Percentiles rank a stretch among this genome's conserved stretches.
Conservation (phyloP, 768 basidiomycete species). For the Trametes cubensis region DNA sequence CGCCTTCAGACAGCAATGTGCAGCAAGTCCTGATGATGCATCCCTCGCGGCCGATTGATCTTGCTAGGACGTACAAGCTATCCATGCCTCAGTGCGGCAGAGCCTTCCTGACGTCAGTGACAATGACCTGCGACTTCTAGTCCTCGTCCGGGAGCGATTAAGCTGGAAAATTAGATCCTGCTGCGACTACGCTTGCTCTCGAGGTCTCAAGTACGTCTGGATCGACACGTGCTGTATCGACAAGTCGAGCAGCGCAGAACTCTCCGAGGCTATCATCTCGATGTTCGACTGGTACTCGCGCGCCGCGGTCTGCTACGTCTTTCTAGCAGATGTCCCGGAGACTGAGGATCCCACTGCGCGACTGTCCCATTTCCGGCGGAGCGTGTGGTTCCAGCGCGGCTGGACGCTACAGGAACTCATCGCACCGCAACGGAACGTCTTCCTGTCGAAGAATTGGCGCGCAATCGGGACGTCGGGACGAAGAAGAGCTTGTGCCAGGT, state of each 20-base stretch:
- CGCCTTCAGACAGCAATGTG: too few species aligned
- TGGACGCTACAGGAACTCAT: conserved; percentile 1
- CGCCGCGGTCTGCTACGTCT: conserved; percentile 2
- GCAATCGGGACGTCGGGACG: conserved; percentile 4
- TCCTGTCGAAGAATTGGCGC: background rate
- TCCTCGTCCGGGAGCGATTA: too few species aligned
- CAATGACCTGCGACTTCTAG: background rate
- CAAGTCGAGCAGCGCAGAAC: conserved; percentile 12
- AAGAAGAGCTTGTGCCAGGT: background rate
- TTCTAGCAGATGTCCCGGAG: background rate
- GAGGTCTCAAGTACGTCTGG: conserved; percentile 1
- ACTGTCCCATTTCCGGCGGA: background rate
- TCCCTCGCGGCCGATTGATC: too few species aligned
- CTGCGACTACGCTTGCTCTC: background rate
- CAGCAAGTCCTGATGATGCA: too few species aligned
- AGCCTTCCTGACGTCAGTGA: too few species aligned
- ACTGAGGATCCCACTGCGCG: background rate
- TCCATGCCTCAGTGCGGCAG: too few species aligned
- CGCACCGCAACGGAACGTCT: background rate
- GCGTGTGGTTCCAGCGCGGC: background rate
- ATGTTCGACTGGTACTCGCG: background rate
- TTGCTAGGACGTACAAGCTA: too few species aligned
- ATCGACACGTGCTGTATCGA: conserved; percentile 18
- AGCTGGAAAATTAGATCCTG: background rate
- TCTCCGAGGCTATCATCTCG: conserved; percentile 1